Conservation (phyloP, 2,329 filamentous ascomycete species). For the Colletotrichum horii region DNA sequence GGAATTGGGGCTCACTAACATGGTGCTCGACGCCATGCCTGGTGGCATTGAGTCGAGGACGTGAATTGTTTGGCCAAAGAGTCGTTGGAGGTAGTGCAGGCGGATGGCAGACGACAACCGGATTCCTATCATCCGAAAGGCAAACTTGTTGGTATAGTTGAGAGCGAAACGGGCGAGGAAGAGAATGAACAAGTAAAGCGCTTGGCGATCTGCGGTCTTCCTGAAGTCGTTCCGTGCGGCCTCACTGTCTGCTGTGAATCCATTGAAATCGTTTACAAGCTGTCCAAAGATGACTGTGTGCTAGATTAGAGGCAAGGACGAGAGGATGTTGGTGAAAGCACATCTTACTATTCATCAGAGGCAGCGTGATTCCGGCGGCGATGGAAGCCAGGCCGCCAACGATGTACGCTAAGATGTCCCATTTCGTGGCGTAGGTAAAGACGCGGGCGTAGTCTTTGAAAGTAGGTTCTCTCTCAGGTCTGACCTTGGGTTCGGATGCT, state of each 20-base stretch:
- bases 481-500: constrained; percentile 36
- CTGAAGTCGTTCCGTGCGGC: constrained; percentile 43
- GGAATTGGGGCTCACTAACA: constrained; percentile 31
- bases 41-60: constrained; percentile 70
- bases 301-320: constrained; percentile 43
- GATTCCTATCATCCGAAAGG: constrained; percentile 66
- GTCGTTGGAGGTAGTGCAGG: constrained; percentile 66
- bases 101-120: constrained; percentile 66
- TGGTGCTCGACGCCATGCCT: constrained; percentile 66
- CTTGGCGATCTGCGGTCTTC: constrained; percentile 45
- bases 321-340: constrained; percentile 33
- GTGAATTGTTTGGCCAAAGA: constrained; percentile 70
- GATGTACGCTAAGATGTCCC: constrained; percentile 55
- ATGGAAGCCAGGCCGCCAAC: constrained; percentile 53
- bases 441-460: constrained; percentile 55
- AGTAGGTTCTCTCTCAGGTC: constrained; percentile 49
- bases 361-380: constrained; percentile 59
- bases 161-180: constrained; percentile 71
- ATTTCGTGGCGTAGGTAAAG: constrained; percentile 59
- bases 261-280: constrained; percentile 54
- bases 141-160: constrained; percentile 67
- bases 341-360: constrained; percentile 59
- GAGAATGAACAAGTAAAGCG: constrained; percentile 72
- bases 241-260: constrained; percentile 39
- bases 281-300: constrained; percentile 31